Evolutionary conservation across 768 basidiomycete species (phyloP).

Genomic region (Clitopilus passeckerianus): DNA sequence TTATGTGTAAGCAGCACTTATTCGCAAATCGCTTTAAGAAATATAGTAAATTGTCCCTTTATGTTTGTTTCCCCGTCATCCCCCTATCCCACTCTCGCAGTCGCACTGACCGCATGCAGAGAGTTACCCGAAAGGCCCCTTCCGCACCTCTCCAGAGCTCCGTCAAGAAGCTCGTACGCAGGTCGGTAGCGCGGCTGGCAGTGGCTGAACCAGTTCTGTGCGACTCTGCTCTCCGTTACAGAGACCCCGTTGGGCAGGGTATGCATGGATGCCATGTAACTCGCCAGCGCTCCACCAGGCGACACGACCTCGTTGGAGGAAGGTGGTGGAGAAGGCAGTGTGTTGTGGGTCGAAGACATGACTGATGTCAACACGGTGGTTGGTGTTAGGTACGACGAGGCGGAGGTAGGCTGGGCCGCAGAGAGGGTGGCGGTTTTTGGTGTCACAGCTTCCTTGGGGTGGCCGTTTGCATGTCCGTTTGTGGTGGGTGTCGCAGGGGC

Average conservation of each 20-base stretch:
- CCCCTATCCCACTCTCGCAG: neutral
- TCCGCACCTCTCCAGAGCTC: constrained; percentile 67
- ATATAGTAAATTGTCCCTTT: neutral
- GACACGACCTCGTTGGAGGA: constrained; percentile 13
- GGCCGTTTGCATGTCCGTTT: neutral
- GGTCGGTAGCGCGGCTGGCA: constrained; percentile 51
- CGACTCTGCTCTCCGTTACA: neutral
- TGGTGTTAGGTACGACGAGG: constrained; percentile 18
- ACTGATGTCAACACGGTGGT: constrained; percentile 15
- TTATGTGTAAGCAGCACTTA: neutral
- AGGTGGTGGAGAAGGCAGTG: constrained; percentile 4
- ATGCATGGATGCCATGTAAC: constrained; percentile 23
- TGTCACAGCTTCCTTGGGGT: neutral
- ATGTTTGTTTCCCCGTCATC: neutral
- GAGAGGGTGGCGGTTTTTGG: neutral
- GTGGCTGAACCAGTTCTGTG: constrained; percentile 6
- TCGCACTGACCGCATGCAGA: neutral
- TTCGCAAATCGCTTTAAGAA: neutral
- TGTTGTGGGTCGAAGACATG: constrained; percentile 17
- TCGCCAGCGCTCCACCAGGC: constrained; percentile 23
- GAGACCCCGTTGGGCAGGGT: constrained; percentile 4
- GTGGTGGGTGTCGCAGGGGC: constrained; percentile 5
- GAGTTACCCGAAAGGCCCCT: constrained; percentile 28
- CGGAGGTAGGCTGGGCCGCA: constrained; percentile 11
- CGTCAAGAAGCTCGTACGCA: constrained; percentile 78